Percentiles rank a stretch among this genome's conserved stretches.
These are phyloP conservation scores for Aspergillus aculeatus DNA, from an alignment of 2,329 filamentous ascomycete species.

Conservation along the genomic window DNA sequence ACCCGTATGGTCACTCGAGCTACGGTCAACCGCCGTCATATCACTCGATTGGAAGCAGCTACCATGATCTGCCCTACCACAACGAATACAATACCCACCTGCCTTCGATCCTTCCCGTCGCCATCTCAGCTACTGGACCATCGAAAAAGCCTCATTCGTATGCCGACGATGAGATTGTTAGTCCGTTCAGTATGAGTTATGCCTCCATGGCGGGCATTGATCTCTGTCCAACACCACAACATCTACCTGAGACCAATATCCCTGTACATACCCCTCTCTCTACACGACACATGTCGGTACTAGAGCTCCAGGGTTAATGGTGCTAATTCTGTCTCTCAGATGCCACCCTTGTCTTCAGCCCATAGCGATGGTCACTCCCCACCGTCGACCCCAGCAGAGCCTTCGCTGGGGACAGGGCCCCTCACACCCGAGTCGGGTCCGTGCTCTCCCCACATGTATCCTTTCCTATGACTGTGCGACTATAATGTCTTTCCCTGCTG, in stretches of 20 bases:
- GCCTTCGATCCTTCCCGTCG: constrained; percentile 48
- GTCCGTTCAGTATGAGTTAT: constrained; percentile 61
- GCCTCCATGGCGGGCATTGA: constrained; percentile 59
- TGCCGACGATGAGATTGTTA: constrained; percentile 56
- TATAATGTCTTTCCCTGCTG: not conserved
- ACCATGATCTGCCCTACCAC: constrained; percentile 36
- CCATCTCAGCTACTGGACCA: constrained; percentile 38
- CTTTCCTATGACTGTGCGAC: constrained; percentile 19
- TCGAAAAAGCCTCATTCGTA: constrained; percentile 54
- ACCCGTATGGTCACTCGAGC: constrained; percentile 40
- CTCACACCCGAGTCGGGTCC: constrained; percentile 43
- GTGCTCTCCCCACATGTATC: constrained; percentile 40
- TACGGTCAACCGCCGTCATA: constrained; percentile 39
- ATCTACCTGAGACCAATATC: constrained; percentile 38
- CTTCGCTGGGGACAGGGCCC: constrained; percentile 40
- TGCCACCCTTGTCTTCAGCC: constrained; percentile 37
- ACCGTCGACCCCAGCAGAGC: constrained; percentile 42
- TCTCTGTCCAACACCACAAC: constrained; percentile 38
- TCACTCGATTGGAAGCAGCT: constrained; percentile 32
- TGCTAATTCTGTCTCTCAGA: constrained; percentile 29
- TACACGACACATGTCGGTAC: constrained; percentile 19
- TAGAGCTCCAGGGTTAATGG: constrained; percentile 13
- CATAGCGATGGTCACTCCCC: constrained; percentile 42
- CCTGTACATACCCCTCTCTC: constrained; percentile 45
- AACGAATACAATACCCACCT: constrained; percentile 41